Evolutionary conservation across 345 rosid genomes (phyloP).

Genomic region (Noccaea caerulescens): DNA sequence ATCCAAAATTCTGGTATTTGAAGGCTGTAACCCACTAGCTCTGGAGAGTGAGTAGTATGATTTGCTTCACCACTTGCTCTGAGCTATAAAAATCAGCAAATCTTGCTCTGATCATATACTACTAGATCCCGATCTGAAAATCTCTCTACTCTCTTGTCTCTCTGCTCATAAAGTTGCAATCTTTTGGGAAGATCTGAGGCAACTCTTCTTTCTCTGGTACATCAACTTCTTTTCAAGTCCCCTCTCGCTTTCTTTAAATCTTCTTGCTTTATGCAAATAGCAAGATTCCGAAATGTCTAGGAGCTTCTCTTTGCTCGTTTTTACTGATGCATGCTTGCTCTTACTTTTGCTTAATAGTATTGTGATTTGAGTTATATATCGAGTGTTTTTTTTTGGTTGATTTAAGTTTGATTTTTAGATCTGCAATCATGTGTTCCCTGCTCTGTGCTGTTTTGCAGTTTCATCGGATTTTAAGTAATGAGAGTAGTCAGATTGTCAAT

Average conservation of each 20-base stretch:
- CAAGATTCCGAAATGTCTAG: neutral
- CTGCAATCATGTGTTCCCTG: constrained; percentile 6
- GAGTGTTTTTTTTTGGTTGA: neutral
- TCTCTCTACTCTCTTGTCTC: constrained; percentile 1
- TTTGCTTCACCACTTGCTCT: constrained; percentile 22
- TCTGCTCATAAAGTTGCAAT: constrained; percentile 27
- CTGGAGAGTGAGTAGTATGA: constrained; percentile 13
- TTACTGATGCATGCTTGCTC: neutral
- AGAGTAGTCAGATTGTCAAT: neutral
- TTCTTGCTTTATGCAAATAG: constrained; percentile 22
- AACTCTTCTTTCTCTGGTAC: constrained; percentile 27
- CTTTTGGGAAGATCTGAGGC: constrained; percentile 16
- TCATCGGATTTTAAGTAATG: neutral
- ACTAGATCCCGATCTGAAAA: constrained; percentile 39
- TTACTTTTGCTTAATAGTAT: neutral
- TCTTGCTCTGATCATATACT: no score
- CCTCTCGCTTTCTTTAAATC: constrained; percentile 10
- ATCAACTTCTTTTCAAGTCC: neutral
- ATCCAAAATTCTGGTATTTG: constrained; percentile 36
- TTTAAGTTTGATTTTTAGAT: constrained; percentile 9
- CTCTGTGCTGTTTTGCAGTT: constrained; percentile 4
- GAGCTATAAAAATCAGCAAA: neutral
- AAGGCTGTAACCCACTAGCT: constrained; percentile 31
- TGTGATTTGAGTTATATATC: constrained; percentile 5
- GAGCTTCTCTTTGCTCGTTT: neutral